Evolutionary conservation across 257 asterid genomes (phyloP).

Genomic region (Lantana camara): DNA sequence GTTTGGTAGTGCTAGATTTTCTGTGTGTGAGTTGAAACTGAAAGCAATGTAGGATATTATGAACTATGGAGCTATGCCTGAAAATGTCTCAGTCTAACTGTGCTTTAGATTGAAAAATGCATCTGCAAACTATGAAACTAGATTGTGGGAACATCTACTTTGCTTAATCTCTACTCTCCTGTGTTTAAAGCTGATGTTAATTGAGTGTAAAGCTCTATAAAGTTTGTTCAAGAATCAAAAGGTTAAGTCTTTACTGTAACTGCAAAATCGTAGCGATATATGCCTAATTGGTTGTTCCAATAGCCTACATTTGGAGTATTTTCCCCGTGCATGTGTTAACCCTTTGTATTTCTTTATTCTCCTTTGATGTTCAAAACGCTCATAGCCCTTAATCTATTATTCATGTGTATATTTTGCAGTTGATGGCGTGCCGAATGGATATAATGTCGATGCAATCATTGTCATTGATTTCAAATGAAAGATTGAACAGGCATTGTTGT

Average conservation of each 20-base stretch:
- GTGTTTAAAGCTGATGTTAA: too few relatives aligned
- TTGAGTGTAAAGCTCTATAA: too few relatives aligned
- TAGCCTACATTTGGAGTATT: too few relatives aligned
- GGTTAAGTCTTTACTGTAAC: too few relatives aligned
- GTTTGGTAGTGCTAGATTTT: conserved; percentile 13
- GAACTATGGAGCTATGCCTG: background rate
- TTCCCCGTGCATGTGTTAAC: background rate
- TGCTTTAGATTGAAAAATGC: background rate
- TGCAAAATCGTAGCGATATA: too few relatives aligned
- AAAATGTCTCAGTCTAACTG: background rate
- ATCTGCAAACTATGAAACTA: background rate
- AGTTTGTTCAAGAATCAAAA: too few relatives aligned
- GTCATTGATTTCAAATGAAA: conserved; percentile 39
- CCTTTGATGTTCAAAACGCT: conserved; percentile 17
- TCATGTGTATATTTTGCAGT: conserved; percentile 45
- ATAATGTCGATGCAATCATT: conserved; percentile 36
- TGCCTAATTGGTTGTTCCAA: too few relatives aligned
- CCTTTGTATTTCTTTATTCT: background rate
- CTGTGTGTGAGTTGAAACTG: background rate
- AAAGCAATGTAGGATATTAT: conserved; percentile 7
- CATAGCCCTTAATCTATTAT: conserved; percentile 20
- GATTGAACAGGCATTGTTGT: conserved; percentile 34
- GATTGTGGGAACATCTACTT: background rate
- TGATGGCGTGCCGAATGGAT: conserved; percentile 52
- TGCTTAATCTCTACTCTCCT: background rate